Evolutionary conservation across 768 basidiomycete species (phyloP).

Genomic region (Tylopilus sp.): DNA sequence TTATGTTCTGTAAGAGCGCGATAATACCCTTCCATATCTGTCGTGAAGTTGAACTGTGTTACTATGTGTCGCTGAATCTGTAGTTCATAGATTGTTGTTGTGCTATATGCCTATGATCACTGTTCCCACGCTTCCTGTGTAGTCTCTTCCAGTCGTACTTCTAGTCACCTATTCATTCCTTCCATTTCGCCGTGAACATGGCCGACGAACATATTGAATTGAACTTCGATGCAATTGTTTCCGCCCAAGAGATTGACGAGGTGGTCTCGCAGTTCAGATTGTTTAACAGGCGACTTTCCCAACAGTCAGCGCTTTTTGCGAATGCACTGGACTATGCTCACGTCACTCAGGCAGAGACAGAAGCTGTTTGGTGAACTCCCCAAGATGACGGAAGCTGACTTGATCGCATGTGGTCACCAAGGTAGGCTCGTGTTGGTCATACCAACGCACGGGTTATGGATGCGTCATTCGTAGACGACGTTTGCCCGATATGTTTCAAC

Average conservation of each 20-base stretch:
- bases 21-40: constrained; percentile 21
- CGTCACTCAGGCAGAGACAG: constrained; percentile 30
- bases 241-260: constrained; percentile 31
- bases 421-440: constrained; percentile 30
- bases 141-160: constrained; percentile 5
- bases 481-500: constrained; percentile 75
- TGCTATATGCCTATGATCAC: constrained; percentile 20
- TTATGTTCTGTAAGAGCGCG: constrained; percentile 26
- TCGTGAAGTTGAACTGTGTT: constrained; percentile 22
- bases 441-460: background rate
- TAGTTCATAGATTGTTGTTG: constrained; percentile 20
- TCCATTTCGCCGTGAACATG: constrained; percentile 14
- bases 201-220: constrained; percentile 18
- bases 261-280: constrained; percentile 30
- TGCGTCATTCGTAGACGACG: constrained; percentile 45
- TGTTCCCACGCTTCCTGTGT: constrained; percentile 28
- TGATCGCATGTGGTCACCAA: constrained; percentile 45
- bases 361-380: constrained; percentile 47
- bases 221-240: constrained; percentile 4
- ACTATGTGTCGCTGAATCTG: constrained; percentile 32
- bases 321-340: constrained; percentile 4
- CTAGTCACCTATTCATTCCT: background rate
- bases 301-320: constrained; percentile 18
- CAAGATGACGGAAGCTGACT: constrained; percentile 46
- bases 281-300: constrained; percentile 24